phyloP scores from a whole-genome alignment of 441 rosid species.

The Flueggea neowawraea region DNA sequence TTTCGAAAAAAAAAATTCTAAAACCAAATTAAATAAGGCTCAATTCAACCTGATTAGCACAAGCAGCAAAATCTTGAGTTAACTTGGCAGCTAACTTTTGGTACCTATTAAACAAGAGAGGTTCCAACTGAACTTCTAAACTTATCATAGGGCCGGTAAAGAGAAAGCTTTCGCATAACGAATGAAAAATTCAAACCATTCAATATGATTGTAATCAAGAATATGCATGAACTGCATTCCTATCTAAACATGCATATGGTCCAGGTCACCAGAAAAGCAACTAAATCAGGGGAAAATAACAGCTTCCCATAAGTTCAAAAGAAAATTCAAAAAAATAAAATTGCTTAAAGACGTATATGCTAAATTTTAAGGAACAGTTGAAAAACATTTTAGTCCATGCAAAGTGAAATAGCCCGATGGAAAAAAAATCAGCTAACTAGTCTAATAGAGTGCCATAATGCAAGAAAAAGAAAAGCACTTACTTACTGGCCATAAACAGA shows the following conservation, averaged over 20 bases:
- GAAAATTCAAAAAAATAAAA: too few relatives aligned
- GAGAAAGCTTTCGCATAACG: neutral
- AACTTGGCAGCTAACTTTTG: constrained; percentile 50
- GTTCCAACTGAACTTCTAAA: neutral
- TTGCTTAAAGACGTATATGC: too few relatives aligned
- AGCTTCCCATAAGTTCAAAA: too few relatives aligned
- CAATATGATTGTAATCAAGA: neutral
- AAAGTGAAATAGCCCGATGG: too few relatives aligned
- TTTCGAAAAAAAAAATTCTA: constrained; percentile 8
- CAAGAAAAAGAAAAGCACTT: constrained; percentile 6
- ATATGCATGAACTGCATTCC: neutral
- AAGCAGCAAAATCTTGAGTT: constrained; percentile 44
- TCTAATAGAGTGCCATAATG: neutral
- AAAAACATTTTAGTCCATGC: too few relatives aligned
- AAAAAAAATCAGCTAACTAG: neutral
- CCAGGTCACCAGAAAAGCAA: neutral
- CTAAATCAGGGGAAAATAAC: too few relatives aligned
- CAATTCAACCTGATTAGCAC: constrained; percentile 38
- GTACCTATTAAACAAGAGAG: constrained; percentile 35
- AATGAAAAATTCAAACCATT: constrained; percentile 3
- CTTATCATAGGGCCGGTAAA: neutral
- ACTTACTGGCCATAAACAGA: constrained; percentile 47
- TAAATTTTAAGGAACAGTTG: too few relatives aligned
- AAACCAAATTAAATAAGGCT: constrained; percentile 7
- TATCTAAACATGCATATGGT: neutral